phyloP scores from a whole-genome alignment of 148 eudicot species.

The Dianthus caryophyllus region DNA sequence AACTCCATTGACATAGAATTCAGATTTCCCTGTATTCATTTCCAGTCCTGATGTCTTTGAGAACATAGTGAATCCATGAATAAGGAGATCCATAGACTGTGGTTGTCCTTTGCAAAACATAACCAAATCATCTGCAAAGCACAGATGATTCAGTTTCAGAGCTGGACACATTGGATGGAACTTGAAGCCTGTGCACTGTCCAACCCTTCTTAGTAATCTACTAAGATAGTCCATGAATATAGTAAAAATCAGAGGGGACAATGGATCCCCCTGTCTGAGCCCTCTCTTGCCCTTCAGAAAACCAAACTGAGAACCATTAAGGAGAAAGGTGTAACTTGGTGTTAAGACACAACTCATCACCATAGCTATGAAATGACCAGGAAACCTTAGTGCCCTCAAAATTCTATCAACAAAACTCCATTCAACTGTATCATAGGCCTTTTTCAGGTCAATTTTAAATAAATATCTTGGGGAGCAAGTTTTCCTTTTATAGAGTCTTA shows the following conservation, averaged over 20 bases:
- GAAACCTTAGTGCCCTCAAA: neutral
- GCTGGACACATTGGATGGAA: neutral
- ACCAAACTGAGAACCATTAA: neutral
- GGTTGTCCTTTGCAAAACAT: neutral
- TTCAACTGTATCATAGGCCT: neutral
- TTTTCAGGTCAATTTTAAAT: neutral
- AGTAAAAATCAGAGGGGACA: neutral
- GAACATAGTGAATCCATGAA: neutral
- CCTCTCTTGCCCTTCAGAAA: neutral
- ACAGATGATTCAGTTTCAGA: neutral
- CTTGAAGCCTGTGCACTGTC: no score
- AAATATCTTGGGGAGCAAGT: neutral
- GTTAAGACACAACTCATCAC: neutral
- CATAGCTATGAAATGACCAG: neutral
- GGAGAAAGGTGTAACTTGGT: neutral
- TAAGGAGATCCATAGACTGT: neutral
- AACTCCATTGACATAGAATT: neutral
- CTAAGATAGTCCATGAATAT: neutral
- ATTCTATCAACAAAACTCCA: neutral
- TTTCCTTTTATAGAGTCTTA: neutral
- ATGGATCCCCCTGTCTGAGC: neutral
- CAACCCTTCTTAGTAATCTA: no score
- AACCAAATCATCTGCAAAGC: neutral
- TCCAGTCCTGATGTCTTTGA: neutral
- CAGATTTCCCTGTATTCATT: neutral